Conservation (phyloP, 495 filamentous ascomycete genomes). For the Penicillium paxilli region DNA sequence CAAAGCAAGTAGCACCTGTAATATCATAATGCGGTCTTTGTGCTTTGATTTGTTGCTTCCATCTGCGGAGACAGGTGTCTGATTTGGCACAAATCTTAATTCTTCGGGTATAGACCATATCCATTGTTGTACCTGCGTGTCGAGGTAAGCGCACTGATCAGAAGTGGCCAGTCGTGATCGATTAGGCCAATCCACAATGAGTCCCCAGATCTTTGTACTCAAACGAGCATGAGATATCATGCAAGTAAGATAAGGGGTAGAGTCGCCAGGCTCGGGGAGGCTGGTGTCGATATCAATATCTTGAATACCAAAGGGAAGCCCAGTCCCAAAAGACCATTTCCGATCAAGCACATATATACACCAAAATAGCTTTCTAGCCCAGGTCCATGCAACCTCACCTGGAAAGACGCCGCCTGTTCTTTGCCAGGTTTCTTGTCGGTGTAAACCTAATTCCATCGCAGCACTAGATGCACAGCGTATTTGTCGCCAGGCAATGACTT, state of each 20-base stretch:
- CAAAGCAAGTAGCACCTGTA: slow-evolving; percentile 58
- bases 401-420: slow-evolving; percentile 54
- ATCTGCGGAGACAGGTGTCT: slow-evolving; percentile 12
- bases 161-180: slow-evolving; percentile 48
- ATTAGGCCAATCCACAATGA: slow-evolving; percentile 47
- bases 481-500: slow-evolving; percentile 74
- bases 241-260: slow-evolving; percentile 39
- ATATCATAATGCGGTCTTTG: slow-evolving; percentile 30
- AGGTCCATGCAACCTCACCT: slow-evolving; percentile 58
- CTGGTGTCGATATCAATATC: slow-evolving; percentile 79
- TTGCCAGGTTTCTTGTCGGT: slow-evolving; percentile 69
- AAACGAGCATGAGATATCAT: slow-evolving; percentile 71
- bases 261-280: slow-evolving; percentile 61
- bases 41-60: slow-evolving; percentile 28
- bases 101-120: slow-evolving; percentile 58
- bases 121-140: slow-evolving; percentile 76
- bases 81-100: slow-evolving; percentile 52
- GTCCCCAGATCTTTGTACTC: slow-evolving; percentile 73
- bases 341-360: slow-evolving; percentile 79
- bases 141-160: slow-evolving; percentile 69
- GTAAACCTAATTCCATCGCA: slow-evolving; percentile 75
- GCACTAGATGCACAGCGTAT: slow-evolving; percentile 71
- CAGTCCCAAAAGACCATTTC: slow-evolving; percentile 78
- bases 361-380: slow-evolving; percentile 75
- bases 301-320: slow-evolving; percentile 74